These are phyloP conservation scores for Coemansia sp. DNA, from an alignment of 192 early-diverging fungal species.

Conservation along the genomic window DNA sequence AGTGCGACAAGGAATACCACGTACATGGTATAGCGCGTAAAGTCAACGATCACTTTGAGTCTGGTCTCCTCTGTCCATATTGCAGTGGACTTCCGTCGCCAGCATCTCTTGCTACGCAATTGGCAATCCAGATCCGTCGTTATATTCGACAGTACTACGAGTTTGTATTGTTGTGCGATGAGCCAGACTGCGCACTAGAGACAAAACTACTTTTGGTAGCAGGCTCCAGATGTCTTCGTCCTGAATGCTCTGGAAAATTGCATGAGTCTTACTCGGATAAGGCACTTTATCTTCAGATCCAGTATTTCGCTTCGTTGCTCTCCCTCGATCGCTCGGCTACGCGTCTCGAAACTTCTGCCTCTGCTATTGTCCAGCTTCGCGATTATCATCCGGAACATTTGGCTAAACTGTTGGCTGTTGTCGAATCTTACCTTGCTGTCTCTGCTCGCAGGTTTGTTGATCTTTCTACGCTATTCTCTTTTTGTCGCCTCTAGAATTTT, in stretches of 20 bases:
- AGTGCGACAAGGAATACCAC: conserved; percentile 56
- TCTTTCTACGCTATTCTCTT: conserved; percentile 63
- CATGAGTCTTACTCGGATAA: conserved; percentile 70
- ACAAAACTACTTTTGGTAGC: conserved; percentile 71
- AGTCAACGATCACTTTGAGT: conserved; percentile 7
- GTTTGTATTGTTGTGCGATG: conserved; percentile 78
- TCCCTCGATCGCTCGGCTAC: conserved; percentile 23
- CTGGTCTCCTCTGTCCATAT: conserved; percentile 56
- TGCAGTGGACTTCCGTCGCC: conserved; percentile 55
- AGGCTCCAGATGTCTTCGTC: conserved; percentile 64
- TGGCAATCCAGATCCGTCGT: conserved; percentile 62
- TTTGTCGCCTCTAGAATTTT: conserved; percentile 20
- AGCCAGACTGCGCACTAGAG: conserved; percentile 62
- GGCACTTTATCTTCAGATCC: conserved; percentile 77
- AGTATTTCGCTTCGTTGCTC: conserved; percentile 67
- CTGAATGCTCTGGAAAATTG: conserved; percentile 69
- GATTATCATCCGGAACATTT: conserved; percentile 51
- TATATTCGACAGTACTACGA: conserved; percentile 73
- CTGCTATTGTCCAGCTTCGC: conserved; percentile 24
- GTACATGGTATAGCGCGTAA: conserved; percentile 33
- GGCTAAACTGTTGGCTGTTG: conserved; percentile 47
- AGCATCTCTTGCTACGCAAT: conserved; percentile 61
- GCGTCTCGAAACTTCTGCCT: conserved; percentile 16
- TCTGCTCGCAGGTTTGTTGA: conserved; percentile 76
- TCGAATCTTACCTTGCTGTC: conserved; percentile 68